Evolutionary conservation across 768 basidiomycete genomes (phyloP).

Genomic region (Gymnopilus junonius): DNA sequence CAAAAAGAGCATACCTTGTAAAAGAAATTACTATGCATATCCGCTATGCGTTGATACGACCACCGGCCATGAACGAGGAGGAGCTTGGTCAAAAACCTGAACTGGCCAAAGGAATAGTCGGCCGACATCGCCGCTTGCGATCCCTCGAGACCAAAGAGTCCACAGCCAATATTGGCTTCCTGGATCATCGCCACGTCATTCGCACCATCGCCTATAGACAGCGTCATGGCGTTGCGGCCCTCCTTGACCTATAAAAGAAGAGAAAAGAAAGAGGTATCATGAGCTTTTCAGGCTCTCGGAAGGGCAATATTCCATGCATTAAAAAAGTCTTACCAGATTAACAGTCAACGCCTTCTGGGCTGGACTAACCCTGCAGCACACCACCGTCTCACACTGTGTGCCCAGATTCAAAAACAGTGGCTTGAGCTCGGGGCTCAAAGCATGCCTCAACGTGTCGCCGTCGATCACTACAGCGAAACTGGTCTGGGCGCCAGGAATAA

Average conservation of each 20-base stretch:
- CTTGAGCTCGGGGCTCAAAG: conserved; percentile 78
- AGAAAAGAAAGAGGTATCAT: neutral
- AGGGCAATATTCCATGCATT: neutral
- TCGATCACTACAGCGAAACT: conserved; percentile 96
- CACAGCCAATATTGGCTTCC: conserved; percentile 97
- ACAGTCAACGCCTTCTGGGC: conserved; percentile 98
- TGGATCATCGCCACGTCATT: conserved; percentile 99
- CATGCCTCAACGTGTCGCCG: conserved; percentile 88
- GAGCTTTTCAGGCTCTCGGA: neutral
- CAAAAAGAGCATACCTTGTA: conserved; percentile 73
- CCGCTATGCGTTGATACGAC: conserved; percentile 95
- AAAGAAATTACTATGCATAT: conserved; percentile 98
- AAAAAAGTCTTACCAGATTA: conserved; percentile 65
- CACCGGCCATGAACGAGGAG: conserved; percentile 94
- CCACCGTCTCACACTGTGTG: conserved; percentile 97
- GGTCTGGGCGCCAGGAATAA: conserved; percentile 64
- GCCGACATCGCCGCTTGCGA: conserved; percentile 99
- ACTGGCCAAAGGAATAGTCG: conserved; percentile 98
- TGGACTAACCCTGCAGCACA: conserved; percentile 97
- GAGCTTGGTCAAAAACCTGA: conserved; percentile 90
- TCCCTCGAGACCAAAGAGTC: conserved; percentile 91
- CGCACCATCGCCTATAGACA: conserved; percentile 96
- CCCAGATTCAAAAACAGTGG: conserved; percentile 88
- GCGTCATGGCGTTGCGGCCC: conserved; percentile 92
- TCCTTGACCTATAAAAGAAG: conserved; percentile 76